Evolutionary conservation across 208 protist genomes (phyloP).

Genomic region (Trypanosoma conorhini): DNA sequence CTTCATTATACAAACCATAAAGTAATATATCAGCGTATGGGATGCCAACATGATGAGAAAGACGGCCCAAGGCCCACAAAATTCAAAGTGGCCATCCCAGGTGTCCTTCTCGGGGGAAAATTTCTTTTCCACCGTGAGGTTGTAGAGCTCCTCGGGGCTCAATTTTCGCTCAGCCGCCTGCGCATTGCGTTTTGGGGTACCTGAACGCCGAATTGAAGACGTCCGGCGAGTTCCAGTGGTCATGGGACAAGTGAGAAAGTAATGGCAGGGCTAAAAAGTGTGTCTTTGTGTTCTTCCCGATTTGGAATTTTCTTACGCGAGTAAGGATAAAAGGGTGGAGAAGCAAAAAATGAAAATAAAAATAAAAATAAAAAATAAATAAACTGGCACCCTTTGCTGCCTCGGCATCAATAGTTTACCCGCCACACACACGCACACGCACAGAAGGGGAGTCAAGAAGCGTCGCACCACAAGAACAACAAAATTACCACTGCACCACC

Average conservation of each 20-base stretch:
- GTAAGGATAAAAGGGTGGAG: not conserved
- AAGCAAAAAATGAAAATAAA: not conserved
- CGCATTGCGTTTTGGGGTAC: not conserved
- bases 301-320: not conserved
- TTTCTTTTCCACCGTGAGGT: slow-evolving; percentile 40
- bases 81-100: slow-evolving; percentile 82
- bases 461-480: no score
- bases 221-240: not conserved
- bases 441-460: slow-evolving; percentile 10
- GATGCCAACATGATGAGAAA: slow-evolving; percentile 82
- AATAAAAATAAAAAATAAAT: no score
- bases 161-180: not conserved
- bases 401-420: no score
- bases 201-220: not conserved
- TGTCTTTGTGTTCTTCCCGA: not conserved
- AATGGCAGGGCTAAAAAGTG: slow-evolving; percentile 2
- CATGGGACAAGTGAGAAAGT: slow-evolving; percentile 3
- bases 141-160: slow-evolving; percentile 31
- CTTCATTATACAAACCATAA: slow-evolving; percentile 76
- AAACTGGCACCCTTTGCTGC: no score
- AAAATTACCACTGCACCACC: no score
- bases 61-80: slow-evolving; percentile 68
- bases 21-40: slow-evolving; percentile 91
- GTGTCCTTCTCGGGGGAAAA: slow-evolving; percentile 85
- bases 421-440: slow-evolving; percentile 1